Conservation (phyloP, 257 asterid species). For the Capsicum rhomboideum region DNA sequence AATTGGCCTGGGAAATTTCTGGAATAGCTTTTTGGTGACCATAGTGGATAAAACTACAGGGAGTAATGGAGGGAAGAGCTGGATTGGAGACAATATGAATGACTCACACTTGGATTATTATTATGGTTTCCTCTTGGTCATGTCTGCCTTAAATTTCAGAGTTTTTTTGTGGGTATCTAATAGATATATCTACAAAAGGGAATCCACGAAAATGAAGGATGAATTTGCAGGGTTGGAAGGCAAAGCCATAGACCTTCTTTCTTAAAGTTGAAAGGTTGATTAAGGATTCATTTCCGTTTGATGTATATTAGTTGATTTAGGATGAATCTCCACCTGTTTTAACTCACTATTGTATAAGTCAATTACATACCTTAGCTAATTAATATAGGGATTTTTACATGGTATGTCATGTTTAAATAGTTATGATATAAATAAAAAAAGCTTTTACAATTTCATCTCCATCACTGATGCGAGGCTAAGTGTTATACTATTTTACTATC, state of each 20-base stretch:
- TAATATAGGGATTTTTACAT: not conserved
- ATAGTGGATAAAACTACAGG: constrained; percentile 60
- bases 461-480: too few species aligned
- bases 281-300: not conserved
- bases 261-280: constrained; percentile 31
- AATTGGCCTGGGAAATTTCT: constrained; percentile 75
- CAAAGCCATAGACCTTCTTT: constrained; percentile 26
- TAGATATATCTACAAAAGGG: constrained; percentile 59
- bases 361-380: not conserved
- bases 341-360: not conserved
- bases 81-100: constrained; percentile 83
- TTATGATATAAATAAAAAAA: not conserved
- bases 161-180: constrained; percentile 51
- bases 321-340: not conserved
- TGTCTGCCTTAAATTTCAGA: constrained; percentile 40
- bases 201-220: constrained; percentile 26
- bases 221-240: constrained; percentile 32
- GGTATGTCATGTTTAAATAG: not conserved
- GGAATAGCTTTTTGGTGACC: constrained; percentile 71
- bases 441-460: not conserved
- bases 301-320: not conserved
- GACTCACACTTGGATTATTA: constrained; percentile 75
- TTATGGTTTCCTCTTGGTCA: constrained; percentile 48
- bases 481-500: too few species aligned
- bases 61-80: constrained; percentile 48